phyloP scores from a whole-genome alignment of 441 rosid genomes.

The Pelargonium citronellum region DNA sequence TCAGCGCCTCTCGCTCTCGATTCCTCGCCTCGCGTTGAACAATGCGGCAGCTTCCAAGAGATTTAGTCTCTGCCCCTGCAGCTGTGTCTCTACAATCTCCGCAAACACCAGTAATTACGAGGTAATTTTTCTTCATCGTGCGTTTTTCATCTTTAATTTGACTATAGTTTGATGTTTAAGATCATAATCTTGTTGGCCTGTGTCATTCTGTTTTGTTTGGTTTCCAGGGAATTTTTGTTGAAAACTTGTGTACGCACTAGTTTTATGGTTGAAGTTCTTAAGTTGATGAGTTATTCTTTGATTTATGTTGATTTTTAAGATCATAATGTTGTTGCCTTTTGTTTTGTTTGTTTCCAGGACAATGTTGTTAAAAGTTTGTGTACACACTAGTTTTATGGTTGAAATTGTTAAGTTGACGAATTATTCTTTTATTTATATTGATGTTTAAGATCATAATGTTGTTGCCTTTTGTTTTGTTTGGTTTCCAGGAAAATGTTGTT shows the following conservation, averaged over 20 bases:
- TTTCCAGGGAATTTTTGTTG: background rate
- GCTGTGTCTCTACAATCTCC: constrained; percentile 38
- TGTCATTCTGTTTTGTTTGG: background rate
- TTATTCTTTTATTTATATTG: too few species aligned
- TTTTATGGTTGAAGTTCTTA: too few species aligned
- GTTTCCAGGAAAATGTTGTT: background rate
- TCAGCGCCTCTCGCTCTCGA: constrained; percentile 9
- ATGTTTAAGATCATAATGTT: too few species aligned
- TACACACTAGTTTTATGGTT: too few species aligned
- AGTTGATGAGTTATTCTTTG: too few species aligned
- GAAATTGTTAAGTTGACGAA: too few species aligned
- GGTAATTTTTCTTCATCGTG: constrained; percentile 25
- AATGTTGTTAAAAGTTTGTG: background rate
- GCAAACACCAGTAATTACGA: constrained; percentile 45
- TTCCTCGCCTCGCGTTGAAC: constrained; percentile 16
- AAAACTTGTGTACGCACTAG: background rate
- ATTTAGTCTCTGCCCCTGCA: constrained; percentile 38
- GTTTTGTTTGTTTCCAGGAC: background rate
- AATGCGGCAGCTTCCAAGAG: constrained; percentile 20
- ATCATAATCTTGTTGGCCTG: background rate
- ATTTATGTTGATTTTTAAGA: too few species aligned
- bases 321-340: too few species aligned
- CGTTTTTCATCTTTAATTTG: background rate
- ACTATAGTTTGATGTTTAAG: background rate
- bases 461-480: too few species aligned